These are phyloP conservation scores for Periconia sp. DNA, from an alignment of 2,329 filamentous ascomycete species.

Conservation along the genomic window DNA sequence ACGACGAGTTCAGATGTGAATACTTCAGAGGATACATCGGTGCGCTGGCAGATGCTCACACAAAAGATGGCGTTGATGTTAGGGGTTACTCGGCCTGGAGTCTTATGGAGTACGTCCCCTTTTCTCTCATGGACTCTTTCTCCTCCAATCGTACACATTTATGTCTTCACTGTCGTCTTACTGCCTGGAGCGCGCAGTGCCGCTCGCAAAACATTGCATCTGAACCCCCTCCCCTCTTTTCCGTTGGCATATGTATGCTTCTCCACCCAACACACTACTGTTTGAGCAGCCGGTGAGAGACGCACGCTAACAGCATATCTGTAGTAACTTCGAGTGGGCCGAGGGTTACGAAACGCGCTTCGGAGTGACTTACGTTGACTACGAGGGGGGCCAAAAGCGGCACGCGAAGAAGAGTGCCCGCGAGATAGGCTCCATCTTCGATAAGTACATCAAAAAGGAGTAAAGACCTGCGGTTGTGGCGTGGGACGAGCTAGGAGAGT, in stretches of 20 bases:
- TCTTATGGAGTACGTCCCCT: conserved; percentile 71
- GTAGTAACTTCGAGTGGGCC: conserved; percentile 86
- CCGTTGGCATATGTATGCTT: neutral
- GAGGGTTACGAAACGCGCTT: conserved; percentile 89
- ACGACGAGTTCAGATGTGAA: conserved; percentile 80
- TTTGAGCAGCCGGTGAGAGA: neutral
- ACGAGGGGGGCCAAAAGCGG: conserved; percentile 77
- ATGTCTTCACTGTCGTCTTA: neutral
- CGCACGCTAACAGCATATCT: conserved; percentile 28
- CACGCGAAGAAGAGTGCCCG: conserved; percentile 84
- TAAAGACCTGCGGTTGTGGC: conserved; percentile 30
- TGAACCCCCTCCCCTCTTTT: neutral
- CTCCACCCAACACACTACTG: neutral
- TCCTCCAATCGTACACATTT: neutral
- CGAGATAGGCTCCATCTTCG: conserved; percentile 73
- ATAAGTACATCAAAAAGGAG: conserved; percentile 70
- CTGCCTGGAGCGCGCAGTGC: neutral
- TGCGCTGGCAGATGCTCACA: conserved; percentile 75
- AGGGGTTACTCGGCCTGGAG: conserved; percentile 86
- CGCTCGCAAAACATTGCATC: neutral
- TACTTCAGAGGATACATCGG: conserved; percentile 81
- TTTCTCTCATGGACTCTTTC: conserved; percentile 11
- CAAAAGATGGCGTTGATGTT: conserved; percentile 77
- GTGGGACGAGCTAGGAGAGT: too few species aligned
- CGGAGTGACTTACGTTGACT: conserved; percentile 84